A percentile compares a stretch with the other conserved stretches of the same genome.
phyloP scores from a whole-genome alignment of 306 rosid genomes.

The Sicyos edulis region DNA sequence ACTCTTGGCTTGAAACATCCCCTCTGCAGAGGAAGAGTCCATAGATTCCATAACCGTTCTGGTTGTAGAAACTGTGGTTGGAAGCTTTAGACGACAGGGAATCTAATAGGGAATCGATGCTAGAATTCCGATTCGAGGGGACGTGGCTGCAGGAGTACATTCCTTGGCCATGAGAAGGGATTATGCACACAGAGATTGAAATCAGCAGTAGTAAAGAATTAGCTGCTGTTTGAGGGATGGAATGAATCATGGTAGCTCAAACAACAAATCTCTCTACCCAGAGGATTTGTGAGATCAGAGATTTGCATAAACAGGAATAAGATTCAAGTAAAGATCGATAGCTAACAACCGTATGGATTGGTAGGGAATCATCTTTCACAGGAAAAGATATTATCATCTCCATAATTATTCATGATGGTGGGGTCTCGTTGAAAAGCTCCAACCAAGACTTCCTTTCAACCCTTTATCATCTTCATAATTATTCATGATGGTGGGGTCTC shows the following conservation, averaged over 20 bases:
- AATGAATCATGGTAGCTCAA: background rate
- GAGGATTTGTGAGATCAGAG: background rate
- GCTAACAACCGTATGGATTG: too few relatives aligned
- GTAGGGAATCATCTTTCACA: too few relatives aligned
- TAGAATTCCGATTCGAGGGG: background rate
- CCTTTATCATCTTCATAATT: too few relatives aligned
- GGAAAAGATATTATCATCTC: too few relatives aligned
- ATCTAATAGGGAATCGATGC: constrained; percentile 1
- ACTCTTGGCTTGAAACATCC: constrained; percentile 6
- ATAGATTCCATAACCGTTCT: background rate
- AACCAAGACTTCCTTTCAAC: background rate
- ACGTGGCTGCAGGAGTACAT: background rate
- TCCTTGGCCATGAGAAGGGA: background rate
- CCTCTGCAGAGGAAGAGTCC: constrained; percentile 26
- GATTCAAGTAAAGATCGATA: too few relatives aligned
- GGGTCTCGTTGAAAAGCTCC: background rate
- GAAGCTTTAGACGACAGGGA: constrained; percentile 16
- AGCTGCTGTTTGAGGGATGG: background rate
- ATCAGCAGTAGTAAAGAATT: background rate
- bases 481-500: too few relatives aligned
- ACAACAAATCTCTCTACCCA: too few relatives aligned
- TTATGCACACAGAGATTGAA: constrained; percentile 5
- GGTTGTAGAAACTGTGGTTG: constrained; percentile 12
- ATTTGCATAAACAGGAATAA: background rate
- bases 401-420: too few relatives aligned